Percentiles rank a stretch among this genome's conserved stretches.
phyloP scores from a whole-genome alignment of 768 basidiomycete genomes.

The Psilocybe tampanensis region DNA sequence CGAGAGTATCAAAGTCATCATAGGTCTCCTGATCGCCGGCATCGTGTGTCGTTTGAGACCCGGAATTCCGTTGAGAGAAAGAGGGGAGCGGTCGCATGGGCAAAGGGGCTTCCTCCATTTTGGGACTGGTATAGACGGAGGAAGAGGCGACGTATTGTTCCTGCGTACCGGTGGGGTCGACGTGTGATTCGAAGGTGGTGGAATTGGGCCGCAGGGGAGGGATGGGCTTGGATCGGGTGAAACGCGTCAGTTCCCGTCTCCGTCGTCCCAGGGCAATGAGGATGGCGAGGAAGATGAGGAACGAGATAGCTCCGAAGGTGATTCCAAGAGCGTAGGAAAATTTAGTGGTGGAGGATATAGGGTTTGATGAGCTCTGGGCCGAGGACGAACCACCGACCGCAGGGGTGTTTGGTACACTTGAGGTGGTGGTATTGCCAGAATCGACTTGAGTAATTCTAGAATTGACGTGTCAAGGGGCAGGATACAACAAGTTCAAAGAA shows the following conservation, averaged over 20 bases:
- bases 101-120: not conserved
- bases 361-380: not conserved
- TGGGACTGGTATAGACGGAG: not conserved
- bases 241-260: slow-evolving; percentile 5
- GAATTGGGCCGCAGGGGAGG: slow-evolving; percentile 2
- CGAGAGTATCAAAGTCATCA: not conserved
- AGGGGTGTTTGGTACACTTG: not conserved
- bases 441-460: slow-evolving; percentile 12
- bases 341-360: slow-evolving; percentile 6
- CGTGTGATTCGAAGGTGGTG: slow-evolving; percentile 4
- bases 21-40: not conserved
- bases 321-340: slow-evolving; percentile 14
- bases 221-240: slow-evolving; percentile 6
- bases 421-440: not conserved
- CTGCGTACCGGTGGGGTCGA: not conserved
- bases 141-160: not conserved
- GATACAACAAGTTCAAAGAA: not conserved
- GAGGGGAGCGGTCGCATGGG: slow-evolving; percentile 13
- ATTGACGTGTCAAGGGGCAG: not conserved
- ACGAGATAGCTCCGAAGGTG: slow-evolving; percentile 14
- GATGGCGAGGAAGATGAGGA: slow-evolving; percentile 16
- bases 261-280: slow-evolving; percentile 7
- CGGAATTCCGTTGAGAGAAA: not conserved
- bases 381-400: not conserved
- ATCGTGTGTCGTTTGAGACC: slow-evolving; percentile 7